Evolutionary conservation across 2,329 filamentous ascomycete genomes (phyloP).

Genomic region (Didymellaceae sp.): DNA sequence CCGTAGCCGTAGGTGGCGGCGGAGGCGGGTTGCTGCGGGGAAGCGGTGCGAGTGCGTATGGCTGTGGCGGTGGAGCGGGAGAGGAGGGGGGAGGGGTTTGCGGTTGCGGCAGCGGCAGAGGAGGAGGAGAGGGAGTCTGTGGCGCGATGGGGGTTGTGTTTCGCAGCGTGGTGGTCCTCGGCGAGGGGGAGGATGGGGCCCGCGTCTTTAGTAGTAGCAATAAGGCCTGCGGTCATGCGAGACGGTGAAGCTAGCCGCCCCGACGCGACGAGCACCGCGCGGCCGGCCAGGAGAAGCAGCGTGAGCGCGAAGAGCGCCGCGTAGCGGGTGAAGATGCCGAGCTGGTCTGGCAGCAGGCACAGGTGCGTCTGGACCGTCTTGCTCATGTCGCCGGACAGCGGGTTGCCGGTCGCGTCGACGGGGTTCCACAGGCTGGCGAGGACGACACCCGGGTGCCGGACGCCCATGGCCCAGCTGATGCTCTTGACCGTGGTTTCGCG

Average conservation of each 20-base stretch:
- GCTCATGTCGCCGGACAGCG: conserved; percentile 48
- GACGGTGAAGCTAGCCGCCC: too few relatives aligned
- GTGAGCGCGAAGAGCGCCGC: conserved; percentile 65
- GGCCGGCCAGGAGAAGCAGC: conserved; percentile 54
- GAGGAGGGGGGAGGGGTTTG: background rate
- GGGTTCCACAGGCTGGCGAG: conserved; percentile 94
- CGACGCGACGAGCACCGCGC: conserved; percentile 51
- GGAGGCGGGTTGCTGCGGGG: background rate
- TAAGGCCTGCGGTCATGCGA: too few relatives aligned
- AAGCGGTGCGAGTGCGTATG: background rate
- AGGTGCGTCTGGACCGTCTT: conserved; percentile 83
- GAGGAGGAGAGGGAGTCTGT: conserved; percentile 42
- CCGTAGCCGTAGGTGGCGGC: conserved; percentile 34
- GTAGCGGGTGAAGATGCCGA: conserved; percentile 84
- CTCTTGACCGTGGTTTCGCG: conserved; percentile 94
- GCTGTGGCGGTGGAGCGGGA: background rate
- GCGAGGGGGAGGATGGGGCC: conserved; percentile 29
- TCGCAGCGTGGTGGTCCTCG: conserved; percentile 24
- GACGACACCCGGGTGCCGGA: conserved; percentile 83
- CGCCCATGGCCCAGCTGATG: conserved; percentile 95
- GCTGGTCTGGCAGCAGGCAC: conserved; percentile 87
- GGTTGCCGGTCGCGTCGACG: conserved; percentile 62
- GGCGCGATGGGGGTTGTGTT: background rate
- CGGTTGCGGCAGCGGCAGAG: conserved; percentile 12
- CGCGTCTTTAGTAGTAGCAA: too few relatives aligned